Percentiles rank a stretch among this genome's conserved stretches.
phyloP scores from a whole-genome alignment of 2,329 filamentous ascomycete genomes.

The Fusarium scirpi region DNA sequence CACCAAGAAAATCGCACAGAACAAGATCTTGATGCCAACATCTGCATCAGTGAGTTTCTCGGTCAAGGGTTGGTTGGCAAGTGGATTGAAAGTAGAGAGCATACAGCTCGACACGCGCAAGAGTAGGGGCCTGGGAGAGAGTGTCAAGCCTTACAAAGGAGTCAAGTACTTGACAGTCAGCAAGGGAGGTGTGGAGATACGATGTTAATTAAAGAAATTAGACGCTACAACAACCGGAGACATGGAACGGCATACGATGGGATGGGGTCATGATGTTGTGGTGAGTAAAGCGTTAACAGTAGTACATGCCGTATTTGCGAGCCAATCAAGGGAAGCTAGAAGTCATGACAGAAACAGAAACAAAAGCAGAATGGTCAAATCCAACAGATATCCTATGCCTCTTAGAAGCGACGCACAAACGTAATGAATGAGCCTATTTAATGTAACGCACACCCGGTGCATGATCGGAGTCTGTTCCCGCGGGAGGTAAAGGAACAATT shows the following conservation, averaged over 20 bases:
- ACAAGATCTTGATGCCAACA: slow-evolving; percentile 83
- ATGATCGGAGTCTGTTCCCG: slow-evolving; percentile 25
- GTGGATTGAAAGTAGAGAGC: slow-evolving; percentile 75
- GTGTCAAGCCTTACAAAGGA: slow-evolving; percentile 95
- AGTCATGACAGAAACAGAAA: slow-evolving; percentile 23
- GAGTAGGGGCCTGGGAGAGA: slow-evolving; percentile 86
- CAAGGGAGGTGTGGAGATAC: slow-evolving; percentile 72
- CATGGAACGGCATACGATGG: neutral
- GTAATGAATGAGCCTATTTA: neutral
- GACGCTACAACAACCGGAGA: slow-evolving; percentile 13
- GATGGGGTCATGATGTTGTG: slow-evolving; percentile 16
- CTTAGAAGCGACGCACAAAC: neutral
- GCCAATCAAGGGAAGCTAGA: slow-evolving; percentile 15
- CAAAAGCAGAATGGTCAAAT: neutral
- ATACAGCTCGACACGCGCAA: slow-evolving; percentile 79
- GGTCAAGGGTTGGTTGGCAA: slow-evolving; percentile 76
- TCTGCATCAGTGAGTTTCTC: slow-evolving; percentile 80
- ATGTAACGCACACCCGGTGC: slow-evolving; percentile 10
- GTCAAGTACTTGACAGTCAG: slow-evolving; percentile 94
- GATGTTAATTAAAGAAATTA: slow-evolving; percentile 58
- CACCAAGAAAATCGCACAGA: slow-evolving; percentile 70
- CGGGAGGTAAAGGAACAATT: slow-evolving; percentile 27
- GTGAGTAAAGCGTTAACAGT: neutral
- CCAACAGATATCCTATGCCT: neutral
- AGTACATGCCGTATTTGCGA: slow-evolving; percentile 5